Percentiles rank a stretch among this genome's conserved stretches.
phyloP scores from a whole-genome alignment of 495 filamentous ascomycete genomes.

The Cryomyces minteri region DNA sequence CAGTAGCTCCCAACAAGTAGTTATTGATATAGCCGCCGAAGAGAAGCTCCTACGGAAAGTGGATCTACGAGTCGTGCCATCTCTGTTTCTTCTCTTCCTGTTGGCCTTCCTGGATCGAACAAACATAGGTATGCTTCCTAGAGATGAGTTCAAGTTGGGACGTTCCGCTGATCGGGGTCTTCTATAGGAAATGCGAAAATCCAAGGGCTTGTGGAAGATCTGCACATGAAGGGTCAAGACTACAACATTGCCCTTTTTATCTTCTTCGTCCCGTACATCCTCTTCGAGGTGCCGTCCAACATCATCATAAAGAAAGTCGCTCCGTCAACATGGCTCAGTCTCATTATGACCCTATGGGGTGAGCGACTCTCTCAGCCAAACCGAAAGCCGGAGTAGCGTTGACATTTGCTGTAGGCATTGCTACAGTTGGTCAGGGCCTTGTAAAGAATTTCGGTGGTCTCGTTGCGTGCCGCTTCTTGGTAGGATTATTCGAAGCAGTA shows the following conservation, averaged over 20 bases:
- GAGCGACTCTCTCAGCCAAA: neutral
- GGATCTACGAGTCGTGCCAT: constrained; percentile 17
- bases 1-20: neutral
- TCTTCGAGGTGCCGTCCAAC: constrained; percentile 48
- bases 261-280: constrained; percentile 48
- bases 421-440: constrained; percentile 39
- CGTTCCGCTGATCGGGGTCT: neutral
- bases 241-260: constrained; percentile 45
- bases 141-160: neutral
- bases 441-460: constrained; percentile 35
- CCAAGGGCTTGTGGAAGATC: constrained; percentile 38
- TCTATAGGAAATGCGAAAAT: constrained; percentile 36
- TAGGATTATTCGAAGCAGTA: constrained; percentile 37
- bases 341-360: constrained; percentile 37
- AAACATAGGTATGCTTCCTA: constrained; percentile 26
- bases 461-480: constrained; percentile 34
- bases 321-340: constrained; percentile 37
- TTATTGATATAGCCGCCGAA: constrained; percentile 13
- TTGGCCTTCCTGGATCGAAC: constrained; percentile 32
- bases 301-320: constrained; percentile 44
- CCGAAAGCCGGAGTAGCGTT: neutral
- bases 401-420: constrained; percentile 14
- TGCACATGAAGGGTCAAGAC: constrained; percentile 34
- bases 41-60: constrained; percentile 13
- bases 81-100: constrained; percentile 25